These are phyloP conservation scores for Sequoiadendron giganteum DNA, from an alignment of 75 land plant species.

Conservation along the genomic window DNA sequence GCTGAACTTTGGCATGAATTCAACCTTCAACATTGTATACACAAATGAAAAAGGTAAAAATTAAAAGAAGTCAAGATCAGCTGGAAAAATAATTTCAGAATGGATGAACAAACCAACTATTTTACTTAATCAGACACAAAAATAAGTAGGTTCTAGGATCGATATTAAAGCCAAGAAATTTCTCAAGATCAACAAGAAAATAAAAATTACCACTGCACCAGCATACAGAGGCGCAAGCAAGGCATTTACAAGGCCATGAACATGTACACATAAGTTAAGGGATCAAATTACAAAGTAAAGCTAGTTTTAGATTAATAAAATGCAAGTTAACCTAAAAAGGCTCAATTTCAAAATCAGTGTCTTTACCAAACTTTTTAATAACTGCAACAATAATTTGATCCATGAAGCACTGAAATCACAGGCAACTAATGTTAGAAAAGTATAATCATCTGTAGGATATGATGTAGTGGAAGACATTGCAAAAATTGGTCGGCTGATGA, in stretches of 20 bases:
- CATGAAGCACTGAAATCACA: neutral
- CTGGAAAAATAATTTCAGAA: neutral
- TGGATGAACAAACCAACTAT: neutral
- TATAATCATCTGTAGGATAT: constrained; percentile 61
- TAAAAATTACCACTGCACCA: constrained; percentile 61
- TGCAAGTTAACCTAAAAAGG: neutral
- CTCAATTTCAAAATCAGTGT: neutral
- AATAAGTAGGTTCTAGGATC: neutral
- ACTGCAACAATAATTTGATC: neutral
- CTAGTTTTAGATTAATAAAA: neutral
- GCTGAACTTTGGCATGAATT: constrained; percentile 96
- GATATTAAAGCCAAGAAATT: neutral
- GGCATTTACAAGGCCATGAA: constrained; percentile 98
- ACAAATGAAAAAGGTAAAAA: neutral
- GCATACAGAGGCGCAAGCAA: constrained; percentile 94
- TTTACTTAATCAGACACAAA: neutral
- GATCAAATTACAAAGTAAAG: neutral
- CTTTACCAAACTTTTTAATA: neutral
- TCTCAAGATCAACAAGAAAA: neutral
- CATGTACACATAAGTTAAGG: constrained; percentile 80
- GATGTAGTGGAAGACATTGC: constrained; percentile 94
- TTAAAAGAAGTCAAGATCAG: neutral
- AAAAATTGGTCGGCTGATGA: constrained; percentile 75
- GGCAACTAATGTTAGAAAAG: neutral
- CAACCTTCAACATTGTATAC: constrained; percentile 56